Evolutionary conservation across 768 basidiomycete genomes (phyloP).

Genomic region (Rhizopogon roseolus): DNA sequence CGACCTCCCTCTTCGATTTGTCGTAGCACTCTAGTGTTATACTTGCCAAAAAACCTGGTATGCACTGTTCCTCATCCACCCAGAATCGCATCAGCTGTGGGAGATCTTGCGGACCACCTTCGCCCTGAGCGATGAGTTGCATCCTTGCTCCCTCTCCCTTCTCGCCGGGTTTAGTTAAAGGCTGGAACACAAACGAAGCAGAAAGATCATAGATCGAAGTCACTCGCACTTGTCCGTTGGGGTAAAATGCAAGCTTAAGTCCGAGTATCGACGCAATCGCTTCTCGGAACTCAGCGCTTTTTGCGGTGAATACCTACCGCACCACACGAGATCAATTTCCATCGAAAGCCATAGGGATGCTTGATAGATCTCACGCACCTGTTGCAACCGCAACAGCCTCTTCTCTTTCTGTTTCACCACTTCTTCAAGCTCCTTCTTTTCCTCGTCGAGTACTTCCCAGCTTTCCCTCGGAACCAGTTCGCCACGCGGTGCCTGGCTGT

Average conservation of each 20-base stretch:
- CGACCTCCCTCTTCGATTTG: conserved; percentile 47
- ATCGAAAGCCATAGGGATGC: neutral
- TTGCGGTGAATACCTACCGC: conserved; percentile 71
- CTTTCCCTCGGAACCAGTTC: conserved; percentile 71
- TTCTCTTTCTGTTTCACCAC: conserved; percentile 76
- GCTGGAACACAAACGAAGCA: conserved; percentile 85
- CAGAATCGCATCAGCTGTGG: conserved; percentile 78
- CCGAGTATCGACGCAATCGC: conserved; percentile 87
- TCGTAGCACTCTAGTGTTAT: conserved; percentile 88
- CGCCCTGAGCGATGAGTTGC: conserved; percentile 72
- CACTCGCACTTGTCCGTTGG: conserved; percentile 84
- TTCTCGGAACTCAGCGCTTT: conserved; percentile 88
- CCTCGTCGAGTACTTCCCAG: conserved; percentile 65
- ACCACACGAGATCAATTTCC: neutral
- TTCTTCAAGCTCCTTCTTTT: conserved; percentile 65
- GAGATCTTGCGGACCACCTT: conserved; percentile 70
- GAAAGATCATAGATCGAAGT: conserved; percentile 87
- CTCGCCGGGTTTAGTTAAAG: conserved; percentile 33
- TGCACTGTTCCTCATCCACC: conserved; percentile 81
- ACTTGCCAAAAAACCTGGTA: conserved; percentile 86
- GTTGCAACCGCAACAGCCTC: conserved; percentile 69
- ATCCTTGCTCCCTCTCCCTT: conserved; percentile 46
- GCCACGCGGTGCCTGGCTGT: conserved; percentile 12
- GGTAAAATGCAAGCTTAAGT: conserved; percentile 87
- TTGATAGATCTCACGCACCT: conserved; percentile 40